phyloP scores from a whole-genome alignment of 495 filamentous ascomycete genomes.

The Penicillium verhagenii region DNA sequence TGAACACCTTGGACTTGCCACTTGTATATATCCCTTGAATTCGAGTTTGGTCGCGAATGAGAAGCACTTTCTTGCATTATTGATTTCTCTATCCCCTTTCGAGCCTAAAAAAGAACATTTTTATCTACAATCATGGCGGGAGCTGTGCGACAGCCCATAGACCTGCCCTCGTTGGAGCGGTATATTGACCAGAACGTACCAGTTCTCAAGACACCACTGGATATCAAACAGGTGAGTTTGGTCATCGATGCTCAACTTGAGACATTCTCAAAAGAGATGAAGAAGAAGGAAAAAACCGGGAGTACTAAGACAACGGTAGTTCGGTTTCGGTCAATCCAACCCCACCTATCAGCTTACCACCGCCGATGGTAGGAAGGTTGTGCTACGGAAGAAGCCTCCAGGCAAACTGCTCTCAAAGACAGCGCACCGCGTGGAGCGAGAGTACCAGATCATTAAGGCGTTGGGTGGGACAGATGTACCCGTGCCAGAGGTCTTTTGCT shows the following conservation, averaged over 20 bases:
- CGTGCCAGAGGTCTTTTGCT: constrained; percentile 77
- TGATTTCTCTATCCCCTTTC: neutral
- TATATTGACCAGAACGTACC: constrained; percentile 77
- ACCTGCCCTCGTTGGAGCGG: constrained; percentile 69
- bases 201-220: constrained; percentile 74
- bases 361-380: constrained; percentile 64
- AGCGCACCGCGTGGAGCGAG: constrained; percentile 93
- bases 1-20: neutral
- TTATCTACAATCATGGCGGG: constrained; percentile 70
- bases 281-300: neutral
- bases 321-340: constrained; percentile 95
- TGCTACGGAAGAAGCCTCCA: constrained; percentile 94
- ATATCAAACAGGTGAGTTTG: constrained; percentile 78
- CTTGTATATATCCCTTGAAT: neutral
- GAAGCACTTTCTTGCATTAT: neutral
- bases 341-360: constrained; percentile 89
- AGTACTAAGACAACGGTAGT: constrained; percentile 48
- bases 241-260: neutral
- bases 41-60: neutral
- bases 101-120: neutral
- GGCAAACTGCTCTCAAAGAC: constrained; percentile 88
- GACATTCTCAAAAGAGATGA: neutral
- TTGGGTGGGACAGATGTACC: constrained; percentile 78
- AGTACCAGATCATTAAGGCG: constrained; percentile 86
- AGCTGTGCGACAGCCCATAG: constrained; percentile 81